Evolutionary conservation across 257 asterid species (phyloP).

Genomic region (Agastache rugosa): DNA sequence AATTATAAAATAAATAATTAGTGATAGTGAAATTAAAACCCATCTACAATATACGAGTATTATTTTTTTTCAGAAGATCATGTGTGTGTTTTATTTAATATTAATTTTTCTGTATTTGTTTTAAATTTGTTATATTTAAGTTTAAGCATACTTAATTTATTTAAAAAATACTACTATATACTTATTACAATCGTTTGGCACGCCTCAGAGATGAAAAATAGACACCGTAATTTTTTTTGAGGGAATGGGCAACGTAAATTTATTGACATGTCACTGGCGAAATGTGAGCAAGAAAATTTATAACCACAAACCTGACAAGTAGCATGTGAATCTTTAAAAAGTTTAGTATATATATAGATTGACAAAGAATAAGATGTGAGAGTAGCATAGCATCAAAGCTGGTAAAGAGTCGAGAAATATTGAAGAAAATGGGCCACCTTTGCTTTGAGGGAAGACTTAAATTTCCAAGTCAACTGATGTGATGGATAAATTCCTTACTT

Average conservation of each 20-base stretch:
- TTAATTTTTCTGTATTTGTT: too few relatives aligned
- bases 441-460: not conserved
- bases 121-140: too few relatives aligned
- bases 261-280: not conserved
- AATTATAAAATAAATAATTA: too few relatives aligned
- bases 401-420: not conserved
- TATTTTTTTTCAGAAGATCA: too few relatives aligned
- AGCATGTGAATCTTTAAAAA: not conserved
- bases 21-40: too few relatives aligned
- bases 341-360: too few relatives aligned
- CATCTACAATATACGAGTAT: too few relatives aligned
- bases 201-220: not conserved
- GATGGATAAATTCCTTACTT: not conserved
- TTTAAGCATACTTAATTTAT: too few relatives aligned
- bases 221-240: too few relatives aligned
- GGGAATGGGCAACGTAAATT: not conserved
- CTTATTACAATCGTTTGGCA: not conserved
- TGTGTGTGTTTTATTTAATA: too few relatives aligned
- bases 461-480: conserved; percentile 18
- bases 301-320: too few relatives aligned
- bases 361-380: not conserved
- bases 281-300: not conserved
- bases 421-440: not conserved
- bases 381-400: not conserved
- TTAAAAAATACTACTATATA: too few relatives aligned